Evolutionary conservation across 2,329 filamentous ascomycete species (phyloP).

Genomic region (Xylariaceae sp.): DNA sequence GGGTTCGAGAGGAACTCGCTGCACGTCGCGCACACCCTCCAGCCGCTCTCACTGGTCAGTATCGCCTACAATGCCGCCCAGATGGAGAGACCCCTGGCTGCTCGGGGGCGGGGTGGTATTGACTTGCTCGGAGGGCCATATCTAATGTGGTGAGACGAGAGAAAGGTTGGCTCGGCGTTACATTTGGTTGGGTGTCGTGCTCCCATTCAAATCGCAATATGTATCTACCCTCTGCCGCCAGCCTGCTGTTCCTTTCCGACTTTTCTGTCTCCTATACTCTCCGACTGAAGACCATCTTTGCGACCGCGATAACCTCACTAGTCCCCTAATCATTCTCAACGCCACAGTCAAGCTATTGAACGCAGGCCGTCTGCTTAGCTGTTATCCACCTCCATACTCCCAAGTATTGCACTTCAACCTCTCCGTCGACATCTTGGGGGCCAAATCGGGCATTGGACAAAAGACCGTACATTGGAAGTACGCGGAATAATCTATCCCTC

Average conservation of each 20-base stretch:
- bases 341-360: neutral
- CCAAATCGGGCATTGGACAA: no score
- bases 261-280: constrained; percentile 6
- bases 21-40: constrained; percentile 30
- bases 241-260: constrained; percentile 11
- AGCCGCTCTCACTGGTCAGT: constrained; percentile 30
- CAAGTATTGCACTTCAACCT: neutral
- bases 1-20: constrained; percentile 17
- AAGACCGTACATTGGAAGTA: no score
- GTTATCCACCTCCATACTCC: neutral
- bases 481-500: neutral
- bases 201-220: constrained; percentile 17
- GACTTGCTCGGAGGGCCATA: constrained; percentile 23
- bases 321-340: neutral
- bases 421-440: neutral
- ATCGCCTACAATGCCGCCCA: constrained; percentile 29
- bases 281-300: constrained; percentile 4
- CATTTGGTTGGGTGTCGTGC: constrained; percentile 9
- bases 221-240: constrained; percentile 15
- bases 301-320: constrained; percentile 1
- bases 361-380: neutral
- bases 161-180: constrained; percentile 5
- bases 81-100: constrained; percentile 19
- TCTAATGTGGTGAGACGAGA: constrained; percentile 11
- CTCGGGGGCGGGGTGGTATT: constrained; percentile 23